Conservation (phyloP, 2,329 filamentous ascomycete species). For the Raffaelea ambrosiae region DNA sequence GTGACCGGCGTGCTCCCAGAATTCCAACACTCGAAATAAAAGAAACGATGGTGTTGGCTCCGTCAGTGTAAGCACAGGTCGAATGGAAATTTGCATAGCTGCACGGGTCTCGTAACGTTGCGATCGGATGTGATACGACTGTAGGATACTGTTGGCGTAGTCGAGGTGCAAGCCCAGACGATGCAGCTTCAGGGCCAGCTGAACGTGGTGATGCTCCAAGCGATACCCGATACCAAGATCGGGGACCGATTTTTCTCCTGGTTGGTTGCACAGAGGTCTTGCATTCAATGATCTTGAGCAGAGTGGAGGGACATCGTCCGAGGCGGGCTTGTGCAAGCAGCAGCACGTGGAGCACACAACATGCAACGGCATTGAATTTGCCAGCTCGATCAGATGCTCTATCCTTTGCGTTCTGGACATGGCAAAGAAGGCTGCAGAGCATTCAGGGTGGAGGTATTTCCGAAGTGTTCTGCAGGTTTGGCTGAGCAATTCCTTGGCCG, state of each 20-base stretch:
- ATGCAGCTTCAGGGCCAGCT: slow-evolving; percentile 3
- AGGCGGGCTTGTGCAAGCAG: neutral
- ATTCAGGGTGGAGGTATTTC: neutral
- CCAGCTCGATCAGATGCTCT: neutral
- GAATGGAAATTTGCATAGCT: neutral
- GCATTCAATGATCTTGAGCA: neutral
- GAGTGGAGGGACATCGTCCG: neutral
- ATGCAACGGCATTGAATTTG: neutral
- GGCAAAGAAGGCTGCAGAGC: neutral
- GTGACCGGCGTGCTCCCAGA: neutral
- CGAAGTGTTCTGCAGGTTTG: neutral
- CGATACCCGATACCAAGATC: neutral
- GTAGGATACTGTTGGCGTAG: neutral
- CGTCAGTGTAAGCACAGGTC: neutral
- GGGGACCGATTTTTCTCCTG: neutral
- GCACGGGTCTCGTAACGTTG: neutral
- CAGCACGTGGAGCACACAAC: neutral
- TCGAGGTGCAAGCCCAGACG: neutral
- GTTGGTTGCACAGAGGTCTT: neutral
- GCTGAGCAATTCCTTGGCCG: slow-evolving; percentile 1
- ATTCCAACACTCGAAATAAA: neutral
- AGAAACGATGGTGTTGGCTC: slow-evolving; percentile 2
- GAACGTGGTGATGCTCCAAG: slow-evolving; percentile 6
- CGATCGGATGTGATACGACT: neutral
- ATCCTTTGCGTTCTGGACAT: neutral